phyloP scores from a whole-genome alignment of 83 land plant species.

The Larix sibirica region DNA sequence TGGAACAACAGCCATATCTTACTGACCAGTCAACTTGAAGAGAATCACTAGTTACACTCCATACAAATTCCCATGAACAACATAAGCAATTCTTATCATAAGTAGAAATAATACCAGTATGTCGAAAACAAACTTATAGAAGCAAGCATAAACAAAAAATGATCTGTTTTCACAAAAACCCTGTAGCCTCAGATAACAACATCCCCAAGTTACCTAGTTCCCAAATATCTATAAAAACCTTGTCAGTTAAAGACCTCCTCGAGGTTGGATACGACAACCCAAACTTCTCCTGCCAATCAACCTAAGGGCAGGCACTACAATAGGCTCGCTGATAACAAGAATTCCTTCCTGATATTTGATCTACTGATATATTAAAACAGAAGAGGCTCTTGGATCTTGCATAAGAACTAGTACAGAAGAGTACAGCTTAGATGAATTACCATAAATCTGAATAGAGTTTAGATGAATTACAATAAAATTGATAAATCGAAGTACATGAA shows the following conservation, averaged over 20 bases:
- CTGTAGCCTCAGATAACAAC: background rate
- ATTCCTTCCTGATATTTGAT: background rate
- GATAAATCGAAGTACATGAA: background rate
- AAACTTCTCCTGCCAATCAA: background rate
- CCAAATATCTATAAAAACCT: background rate
- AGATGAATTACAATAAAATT: background rate
- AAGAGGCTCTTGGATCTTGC: slow-evolving; percentile 3
- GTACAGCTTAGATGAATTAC: background rate
- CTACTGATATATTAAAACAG: background rate
- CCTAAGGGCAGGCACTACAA: background rate
- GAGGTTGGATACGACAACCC: background rate
- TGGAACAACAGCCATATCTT: no score
- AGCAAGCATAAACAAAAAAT: background rate
- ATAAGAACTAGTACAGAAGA: background rate
- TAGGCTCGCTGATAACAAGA: background rate
- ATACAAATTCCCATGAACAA: no score
- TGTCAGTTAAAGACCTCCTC: background rate
- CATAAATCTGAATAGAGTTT: background rate
- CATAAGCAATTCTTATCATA: background rate
- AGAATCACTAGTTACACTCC: no score
- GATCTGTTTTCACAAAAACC: background rate
- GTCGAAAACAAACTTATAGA: background rate
- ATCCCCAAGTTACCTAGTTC: background rate
- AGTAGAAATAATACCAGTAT: background rate
- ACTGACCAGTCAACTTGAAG: no score